Evolutionary conservation across 2,329 filamentous ascomycete species (phyloP).

Genomic region (Hymenoscyphus fructigenus): DNA sequence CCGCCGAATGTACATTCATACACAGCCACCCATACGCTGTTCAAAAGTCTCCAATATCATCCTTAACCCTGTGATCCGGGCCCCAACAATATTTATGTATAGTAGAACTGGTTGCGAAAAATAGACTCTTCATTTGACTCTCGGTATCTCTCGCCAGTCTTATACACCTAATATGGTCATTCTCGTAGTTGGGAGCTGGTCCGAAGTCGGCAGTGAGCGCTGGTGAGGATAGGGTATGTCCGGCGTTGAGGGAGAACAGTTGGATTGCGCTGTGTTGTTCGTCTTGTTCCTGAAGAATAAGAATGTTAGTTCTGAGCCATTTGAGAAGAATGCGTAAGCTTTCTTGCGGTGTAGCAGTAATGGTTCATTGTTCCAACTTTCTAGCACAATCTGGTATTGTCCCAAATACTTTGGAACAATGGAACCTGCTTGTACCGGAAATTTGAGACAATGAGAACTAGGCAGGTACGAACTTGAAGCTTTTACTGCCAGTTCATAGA

Average conservation of each 20-base stretch:
- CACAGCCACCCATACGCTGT: too few species aligned
- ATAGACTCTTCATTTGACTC: conserved; percentile 25
- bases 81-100: background rate
- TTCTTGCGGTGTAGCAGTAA: too few species aligned
- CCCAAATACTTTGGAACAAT: background rate
- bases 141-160: conserved; percentile 25
- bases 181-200: background rate
- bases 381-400: too few species aligned
- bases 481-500: too few species aligned
- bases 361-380: too few species aligned
- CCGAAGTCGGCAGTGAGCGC: background rate
- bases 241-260: conserved; percentile 32
- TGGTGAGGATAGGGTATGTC: conserved; percentile 15
- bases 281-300: conserved; percentile 35
- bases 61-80: too few species aligned
- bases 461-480: background rate
- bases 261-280: conserved; percentile 18
- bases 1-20: too few species aligned
- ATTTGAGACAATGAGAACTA: background rate
- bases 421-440: background rate
- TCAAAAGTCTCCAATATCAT: too few species aligned
- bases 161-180: conserved; percentile 19
- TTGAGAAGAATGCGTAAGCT: too few species aligned
- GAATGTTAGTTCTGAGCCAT: background rate
- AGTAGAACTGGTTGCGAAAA: background rate